phyloP scores from a whole-genome alignment of 2,329 filamentous ascomycete genomes.

The Fusarium coffeatum region DNA sequence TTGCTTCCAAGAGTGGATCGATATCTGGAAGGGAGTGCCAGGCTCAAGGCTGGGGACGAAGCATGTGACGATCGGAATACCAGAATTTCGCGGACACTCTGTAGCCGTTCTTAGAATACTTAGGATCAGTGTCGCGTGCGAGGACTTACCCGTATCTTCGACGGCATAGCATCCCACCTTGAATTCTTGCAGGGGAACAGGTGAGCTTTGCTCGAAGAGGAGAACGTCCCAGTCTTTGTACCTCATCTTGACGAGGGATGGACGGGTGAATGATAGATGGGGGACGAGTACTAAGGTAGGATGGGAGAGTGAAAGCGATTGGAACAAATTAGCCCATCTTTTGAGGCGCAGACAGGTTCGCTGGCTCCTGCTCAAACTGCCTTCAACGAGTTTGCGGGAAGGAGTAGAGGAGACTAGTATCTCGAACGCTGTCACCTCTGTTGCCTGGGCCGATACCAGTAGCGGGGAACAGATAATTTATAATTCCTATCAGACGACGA shows the following conservation, averaged over 20 bases:
- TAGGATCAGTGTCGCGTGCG: too few relatives aligned
- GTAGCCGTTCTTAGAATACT: slow-evolving; percentile 9
- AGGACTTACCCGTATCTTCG: slow-evolving; percentile 58
- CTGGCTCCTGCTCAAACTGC: not conserved
- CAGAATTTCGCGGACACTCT: slow-evolving; percentile 64
- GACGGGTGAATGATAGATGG: not conserved
- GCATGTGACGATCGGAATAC: slow-evolving; percentile 74
- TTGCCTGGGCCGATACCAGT: not conserved
- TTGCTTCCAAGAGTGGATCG: slow-evolving; percentile 78
- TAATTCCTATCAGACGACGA: not conserved
- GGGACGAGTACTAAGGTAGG: not conserved
- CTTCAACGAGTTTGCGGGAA: slow-evolving; percentile 7
- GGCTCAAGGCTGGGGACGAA: slow-evolving; percentile 74
- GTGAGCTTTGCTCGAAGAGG: slow-evolving; percentile 75
- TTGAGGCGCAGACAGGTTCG: not conserved
- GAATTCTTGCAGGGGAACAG: slow-evolving; percentile 83
- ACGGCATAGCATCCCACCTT: slow-evolving; percentile 79
- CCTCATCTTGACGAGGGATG: slow-evolving; percentile 68
- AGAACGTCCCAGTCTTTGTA: slow-evolving; percentile 90
- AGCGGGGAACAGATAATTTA: not conserved
- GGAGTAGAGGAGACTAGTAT: slow-evolving; percentile 5
- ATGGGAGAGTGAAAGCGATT: not conserved
- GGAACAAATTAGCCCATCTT: not conserved
- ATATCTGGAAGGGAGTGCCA: slow-evolving; percentile 74
- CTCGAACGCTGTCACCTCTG: not conserved